Evolutionary conservation across 371 early-diverging fungal species (phyloP).

Genomic region (Zychaea mexicana): DNA sequence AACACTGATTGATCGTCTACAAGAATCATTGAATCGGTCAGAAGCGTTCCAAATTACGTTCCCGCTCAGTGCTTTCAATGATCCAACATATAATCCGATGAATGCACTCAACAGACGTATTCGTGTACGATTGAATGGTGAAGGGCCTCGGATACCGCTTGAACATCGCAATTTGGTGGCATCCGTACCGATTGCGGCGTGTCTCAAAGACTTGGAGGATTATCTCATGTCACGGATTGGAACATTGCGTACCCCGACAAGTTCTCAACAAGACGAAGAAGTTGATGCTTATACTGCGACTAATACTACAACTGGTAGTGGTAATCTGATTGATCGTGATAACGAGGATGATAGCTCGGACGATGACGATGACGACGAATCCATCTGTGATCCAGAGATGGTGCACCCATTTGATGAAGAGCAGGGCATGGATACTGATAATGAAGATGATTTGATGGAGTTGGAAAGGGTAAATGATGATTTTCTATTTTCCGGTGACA

Average conservation of each 20-base stretch:
- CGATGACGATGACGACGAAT: slow-evolving; percentile 9
- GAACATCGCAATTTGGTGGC: not conserved
- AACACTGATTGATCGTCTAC: slow-evolving; percentile 2
- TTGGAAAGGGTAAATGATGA: not conserved
- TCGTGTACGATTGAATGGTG: slow-evolving; percentile 5
- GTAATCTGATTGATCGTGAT: not conserved
- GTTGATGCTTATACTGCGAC: too few relatives aligned
- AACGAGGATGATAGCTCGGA: not conserved
- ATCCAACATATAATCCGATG: not conserved
- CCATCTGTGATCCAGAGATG: slow-evolving; percentile 13
- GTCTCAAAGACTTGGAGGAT: not conserved
- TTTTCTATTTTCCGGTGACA: too few relatives aligned
- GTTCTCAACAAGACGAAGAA: not conserved
- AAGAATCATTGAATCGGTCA: not conserved
- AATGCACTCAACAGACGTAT: slow-evolving; percentile 1
- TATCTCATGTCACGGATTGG: slow-evolving; percentile 1
- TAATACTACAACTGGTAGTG: not conserved
- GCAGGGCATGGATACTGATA: slow-evolving; percentile 4
- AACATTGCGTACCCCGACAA: not conserved
- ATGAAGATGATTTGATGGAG: slow-evolving; percentile 3
- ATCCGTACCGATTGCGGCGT: not conserved
- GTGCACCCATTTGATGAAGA: not conserved
- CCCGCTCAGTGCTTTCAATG: not conserved
- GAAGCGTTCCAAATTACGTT: not conserved
- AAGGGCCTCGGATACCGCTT: not conserved